Evolutionary conservation across 495 filamentous ascomycete species (phyloP).

Genomic region (Tetracladium setigerum): DNA sequence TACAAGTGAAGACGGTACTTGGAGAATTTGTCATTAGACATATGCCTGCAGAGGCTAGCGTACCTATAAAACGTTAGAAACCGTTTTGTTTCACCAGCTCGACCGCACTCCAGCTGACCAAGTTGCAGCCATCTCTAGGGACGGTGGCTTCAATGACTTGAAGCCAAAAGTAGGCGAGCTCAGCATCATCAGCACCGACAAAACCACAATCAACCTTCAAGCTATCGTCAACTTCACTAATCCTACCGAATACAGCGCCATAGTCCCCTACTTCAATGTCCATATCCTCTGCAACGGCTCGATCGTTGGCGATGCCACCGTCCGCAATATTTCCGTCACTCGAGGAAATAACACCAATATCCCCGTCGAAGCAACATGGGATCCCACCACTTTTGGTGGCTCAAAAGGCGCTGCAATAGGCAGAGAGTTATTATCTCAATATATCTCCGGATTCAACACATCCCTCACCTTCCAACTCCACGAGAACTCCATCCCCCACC

Average conservation of each 20-base stretch:
- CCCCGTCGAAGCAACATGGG: slow-evolving; percentile 62
- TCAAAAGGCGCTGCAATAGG: slow-evolving; percentile 50
- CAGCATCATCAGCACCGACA: slow-evolving; percentile 58
- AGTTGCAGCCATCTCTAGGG: slow-evolving; percentile 22
- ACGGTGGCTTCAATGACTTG: slow-evolving; percentile 32
- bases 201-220: slow-evolving; percentile 57
- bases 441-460: slow-evolving; percentile 81
- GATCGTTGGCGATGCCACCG: slow-evolving; percentile 63
- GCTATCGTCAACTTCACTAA: slow-evolving; percentile 78
- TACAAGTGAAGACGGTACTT: slow-evolving; percentile 68
- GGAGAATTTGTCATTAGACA: slow-evolving; percentile 70
- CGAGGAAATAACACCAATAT: slow-evolving; percentile 69
- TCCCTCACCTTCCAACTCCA: slow-evolving; percentile 66
- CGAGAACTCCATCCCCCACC: slow-evolving; percentile 58
- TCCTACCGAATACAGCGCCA: slow-evolving; percentile 75
- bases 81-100: slow-evolving; percentile 14
- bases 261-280: slow-evolving; percentile 70
- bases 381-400: slow-evolving; percentile 56
- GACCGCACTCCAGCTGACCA: slow-evolving; percentile 22
- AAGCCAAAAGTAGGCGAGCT: slow-evolving; percentile 56
- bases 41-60: slow-evolving; percentile 77
- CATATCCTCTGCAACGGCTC: slow-evolving; percentile 66
- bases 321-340: slow-evolving; percentile 48
- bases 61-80: slow-evolving; percentile 76
- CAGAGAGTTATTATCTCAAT: slow-evolving; percentile 69